Conservation (phyloP, 306 rosid species). For the Prunus mume region DNA sequence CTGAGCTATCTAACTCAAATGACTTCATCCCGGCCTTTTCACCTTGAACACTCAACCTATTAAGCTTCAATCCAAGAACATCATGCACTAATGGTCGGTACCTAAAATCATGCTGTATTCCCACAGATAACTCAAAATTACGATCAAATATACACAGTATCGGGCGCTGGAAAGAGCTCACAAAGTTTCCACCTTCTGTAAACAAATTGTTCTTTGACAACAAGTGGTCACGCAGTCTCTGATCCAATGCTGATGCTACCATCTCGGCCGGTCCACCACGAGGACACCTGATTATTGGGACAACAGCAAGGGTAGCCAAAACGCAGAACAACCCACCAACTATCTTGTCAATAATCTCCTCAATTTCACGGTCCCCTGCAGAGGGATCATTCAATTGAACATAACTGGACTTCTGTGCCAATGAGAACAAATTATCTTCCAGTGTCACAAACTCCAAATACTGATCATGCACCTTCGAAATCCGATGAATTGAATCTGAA, state of each 20-base stretch:
- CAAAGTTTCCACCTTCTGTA: slow-evolving; percentile 64
- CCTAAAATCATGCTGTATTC: slow-evolving; percentile 92
- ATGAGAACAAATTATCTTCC: slow-evolving; percentile 80
- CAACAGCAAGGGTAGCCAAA: slow-evolving; percentile 79
- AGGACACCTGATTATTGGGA: slow-evolving; percentile 79
- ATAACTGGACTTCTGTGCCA: slow-evolving; percentile 68
- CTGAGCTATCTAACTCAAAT: slow-evolving; percentile 76
- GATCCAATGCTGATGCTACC: slow-evolving; percentile 93
- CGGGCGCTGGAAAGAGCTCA: slow-evolving; percentile 83
- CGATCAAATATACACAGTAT: slow-evolving; percentile 86
- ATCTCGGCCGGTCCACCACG: slow-evolving; percentile 95
- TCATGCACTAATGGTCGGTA: slow-evolving; percentile 89
- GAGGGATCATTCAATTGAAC: slow-evolving; percentile 88
- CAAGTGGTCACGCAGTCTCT: slow-evolving; percentile 85
- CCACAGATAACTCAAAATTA: slow-evolving; percentile 85
- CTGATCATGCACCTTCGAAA: slow-evolving; percentile 93
- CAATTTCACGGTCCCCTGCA: slow-evolving; percentile 90
- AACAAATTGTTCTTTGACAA: slow-evolving; percentile 84
- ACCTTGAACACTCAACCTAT: slow-evolving; percentile 80
- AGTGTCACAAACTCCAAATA: slow-evolving; percentile 85
- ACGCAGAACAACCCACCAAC: slow-evolving; percentile 79
- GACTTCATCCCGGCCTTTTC: slow-evolving; percentile 94
- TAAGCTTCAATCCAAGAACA: slow-evolving; percentile 79
- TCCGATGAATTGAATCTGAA: slow-evolving; percentile 65
- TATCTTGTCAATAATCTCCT: slow-evolving; percentile 78